These are phyloP conservation scores for Colletotrichum sp. DNA, from an alignment of 2,329 filamentous ascomycete species.

Conservation along the genomic window DNA sequence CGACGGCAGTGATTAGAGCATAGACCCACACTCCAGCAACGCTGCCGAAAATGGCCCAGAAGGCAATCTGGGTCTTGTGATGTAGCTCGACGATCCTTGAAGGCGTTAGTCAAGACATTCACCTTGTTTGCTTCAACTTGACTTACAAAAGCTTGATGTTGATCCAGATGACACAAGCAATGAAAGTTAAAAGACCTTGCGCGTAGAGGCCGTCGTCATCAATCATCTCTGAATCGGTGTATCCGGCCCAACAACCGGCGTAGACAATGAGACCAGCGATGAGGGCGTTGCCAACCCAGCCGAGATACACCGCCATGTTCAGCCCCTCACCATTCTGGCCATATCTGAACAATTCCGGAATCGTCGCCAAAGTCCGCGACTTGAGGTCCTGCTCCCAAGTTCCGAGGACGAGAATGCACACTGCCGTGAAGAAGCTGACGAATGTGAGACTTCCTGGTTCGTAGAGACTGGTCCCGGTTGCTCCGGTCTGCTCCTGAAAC, in stretches of 20 bases:
- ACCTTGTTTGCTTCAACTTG: too few relatives aligned
- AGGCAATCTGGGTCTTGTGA: background rate
- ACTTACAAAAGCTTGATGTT: background rate
- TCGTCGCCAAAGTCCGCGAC: conserved; percentile 82
- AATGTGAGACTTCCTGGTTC: conserved; percentile 86
- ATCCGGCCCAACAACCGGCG: background rate
- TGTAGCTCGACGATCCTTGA: background rate
- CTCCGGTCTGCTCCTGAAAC: conserved; percentile 84
- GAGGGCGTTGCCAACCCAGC: conserved; percentile 37
- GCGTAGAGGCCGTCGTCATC: background rate
- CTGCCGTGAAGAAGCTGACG: conserved; percentile 94
- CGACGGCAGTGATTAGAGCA: background rate
- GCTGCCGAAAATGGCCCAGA: background rate
- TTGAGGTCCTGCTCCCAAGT: conserved; percentile 92
- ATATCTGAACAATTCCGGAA: conserved; percentile 87
- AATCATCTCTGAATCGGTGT: background rate
- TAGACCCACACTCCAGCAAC: background rate
- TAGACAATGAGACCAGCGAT: conserved; percentile 39
- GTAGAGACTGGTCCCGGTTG: conserved; percentile 91
- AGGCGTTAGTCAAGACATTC: background rate
- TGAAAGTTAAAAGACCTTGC: background rate
- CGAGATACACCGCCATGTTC: conserved; percentile 73
- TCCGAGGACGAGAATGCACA: conserved; percentile 86
- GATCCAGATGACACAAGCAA: background rate
- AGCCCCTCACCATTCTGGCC: conserved; percentile 77